Base-by-base conservation (phyloP, 179 eudicot genomes). In the Actinidia arguta region DNA sequence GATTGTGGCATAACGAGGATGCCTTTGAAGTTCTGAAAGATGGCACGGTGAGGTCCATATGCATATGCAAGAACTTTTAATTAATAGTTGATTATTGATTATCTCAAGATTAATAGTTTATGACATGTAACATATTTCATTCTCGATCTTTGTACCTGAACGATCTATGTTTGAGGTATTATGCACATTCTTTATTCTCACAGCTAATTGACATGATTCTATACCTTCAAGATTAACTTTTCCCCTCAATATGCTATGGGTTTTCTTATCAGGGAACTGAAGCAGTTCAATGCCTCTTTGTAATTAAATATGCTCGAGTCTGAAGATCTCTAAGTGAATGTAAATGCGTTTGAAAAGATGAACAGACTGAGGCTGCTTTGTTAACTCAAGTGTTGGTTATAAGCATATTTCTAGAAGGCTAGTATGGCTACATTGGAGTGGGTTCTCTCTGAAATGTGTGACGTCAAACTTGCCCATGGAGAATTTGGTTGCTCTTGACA, bases 1-100 rank as follows among this genome's bases (percentile, higher is more conserved):
- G 81, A 66, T 11, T 84, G 24, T 84, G 83, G 86, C 0, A 47
- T 55, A 62, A 62, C n/a, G 42, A 68, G 27, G 81, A 78, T 64
- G 31, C 47, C 27, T 51, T 78, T 4, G 13, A 47, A 63, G 58
- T 67, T 20, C 11, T 67, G 1, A 8, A 14, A 62, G 71, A 50
- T 36, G 36, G 50, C 24, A 22, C 48, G 52, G 75, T 70, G 25
- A 42, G 10, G 4, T 59, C 7, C 3, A 58, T 44, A 39, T 0
- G 11, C 31, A 11, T 20, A 48, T 13, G 0, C 18, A 36, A 4
- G 17, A 20, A 55, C 24, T 58, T 51, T 12, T 9, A 13, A 16
- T 17, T 51, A 54, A 50, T 22, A 52, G 13, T 51, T 73, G 44
- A 51, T 73, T 8, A 12, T 14, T 73, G 14, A 27, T 27, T 51